Evolutionary conservation across 2,329 filamentous ascomycete species (phyloP).

Genomic region (Xylariaceae sp.): DNA sequence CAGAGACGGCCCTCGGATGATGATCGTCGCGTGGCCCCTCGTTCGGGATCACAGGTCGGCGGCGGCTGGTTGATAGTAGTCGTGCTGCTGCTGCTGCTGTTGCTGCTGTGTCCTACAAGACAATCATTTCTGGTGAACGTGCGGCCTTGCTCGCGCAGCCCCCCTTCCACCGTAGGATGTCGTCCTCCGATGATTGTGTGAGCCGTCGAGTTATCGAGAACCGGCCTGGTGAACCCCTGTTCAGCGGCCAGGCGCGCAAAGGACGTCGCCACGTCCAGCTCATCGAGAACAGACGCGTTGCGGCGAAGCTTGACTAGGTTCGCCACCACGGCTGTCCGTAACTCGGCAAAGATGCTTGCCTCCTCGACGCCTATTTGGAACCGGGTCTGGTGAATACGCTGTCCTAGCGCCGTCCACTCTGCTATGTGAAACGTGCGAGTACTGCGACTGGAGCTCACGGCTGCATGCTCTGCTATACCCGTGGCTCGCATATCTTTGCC

Average conservation of each 20-base stretch:
- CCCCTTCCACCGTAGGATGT: constrained; percentile 86
- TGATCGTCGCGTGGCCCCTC: constrained; percentile 62
- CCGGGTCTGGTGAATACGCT: constrained; percentile 70
- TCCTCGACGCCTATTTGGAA: constrained; percentile 79
- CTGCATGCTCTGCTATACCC: constrained; percentile 23
- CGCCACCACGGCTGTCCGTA: constrained; percentile 71
- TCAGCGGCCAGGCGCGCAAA: constrained; percentile 76
- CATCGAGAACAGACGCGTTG: constrained; percentile 87
- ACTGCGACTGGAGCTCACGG: constrained; percentile 71
- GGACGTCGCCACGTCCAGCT: constrained; percentile 83
- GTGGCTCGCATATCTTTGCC: constrained; percentile 59
- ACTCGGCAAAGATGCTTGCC: constrained; percentile 66
- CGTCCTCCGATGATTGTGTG: constrained; percentile 81
- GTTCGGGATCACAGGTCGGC: constrained; percentile 35
- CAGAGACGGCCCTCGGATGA: constrained; percentile 59
- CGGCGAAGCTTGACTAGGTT: constrained; percentile 82
- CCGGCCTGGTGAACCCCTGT: constrained; percentile 66
- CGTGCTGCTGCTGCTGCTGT: constrained; percentile 39
- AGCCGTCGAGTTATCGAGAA: constrained; percentile 50
- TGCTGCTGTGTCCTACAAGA: constrained; percentile 68
- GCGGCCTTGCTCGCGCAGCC: constrained; percentile 71
- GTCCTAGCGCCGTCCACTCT: constrained; percentile 79
- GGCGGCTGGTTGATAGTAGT: constrained; percentile 1
- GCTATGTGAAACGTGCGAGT: constrained; percentile 80
- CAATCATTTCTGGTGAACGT: constrained; percentile 85